A percentile compares a stretch with the other conserved stretches of the same genome.
phyloP scores from a whole-genome alignment of 2,329 filamentous ascomycete genomes.

The Scedosporium apiospermum region DNA sequence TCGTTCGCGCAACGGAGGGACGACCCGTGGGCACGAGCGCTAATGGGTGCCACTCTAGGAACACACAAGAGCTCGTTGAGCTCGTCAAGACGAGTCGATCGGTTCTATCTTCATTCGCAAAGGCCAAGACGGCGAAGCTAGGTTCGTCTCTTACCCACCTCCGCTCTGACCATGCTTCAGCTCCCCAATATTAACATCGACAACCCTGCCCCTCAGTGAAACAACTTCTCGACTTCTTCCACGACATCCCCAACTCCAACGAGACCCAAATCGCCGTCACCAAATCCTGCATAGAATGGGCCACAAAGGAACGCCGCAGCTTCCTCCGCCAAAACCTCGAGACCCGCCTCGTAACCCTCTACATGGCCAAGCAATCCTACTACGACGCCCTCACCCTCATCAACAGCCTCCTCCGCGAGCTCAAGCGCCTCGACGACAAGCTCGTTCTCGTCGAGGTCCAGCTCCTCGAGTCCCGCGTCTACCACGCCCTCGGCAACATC shows the following conservation, averaged over 20 bases:
- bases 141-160: slow-evolving; percentile 47
- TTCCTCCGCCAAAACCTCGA: slow-evolving; percentile 98
- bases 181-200: not conserved
- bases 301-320: slow-evolving; percentile 82
- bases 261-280: slow-evolving; percentile 92
- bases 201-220: slow-evolving; percentile 55
- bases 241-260: slow-evolving; percentile 84
- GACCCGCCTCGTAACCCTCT: slow-evolving; percentile 83
- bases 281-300: slow-evolving; percentile 99
- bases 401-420: slow-evolving; percentile 89
- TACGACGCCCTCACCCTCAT: slow-evolving; percentile 95
- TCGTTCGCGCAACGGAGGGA: not conserved
- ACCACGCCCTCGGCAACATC: slow-evolving; percentile 94
- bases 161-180: not conserved
- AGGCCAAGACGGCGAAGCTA: slow-evolving; percentile 97
- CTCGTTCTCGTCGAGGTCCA: slow-evolving; percentile 96
- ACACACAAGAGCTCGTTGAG: slow-evolving; percentile 60
- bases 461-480: slow-evolving; percentile 90
- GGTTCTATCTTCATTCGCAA: slow-evolving; percentile 90
- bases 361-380: slow-evolving; percentile 96
- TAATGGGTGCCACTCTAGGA: not conserved
- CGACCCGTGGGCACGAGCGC: too few species aligned
- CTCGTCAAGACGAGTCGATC: slow-evolving; percentile 84
- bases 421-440: slow-evolving; percentile 98
- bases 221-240: slow-evolving; percentile 91